Base-by-base conservation (phyloP, 1,139 yeast genomes). In the Kurtzmaniella quercitrusa region DNA sequence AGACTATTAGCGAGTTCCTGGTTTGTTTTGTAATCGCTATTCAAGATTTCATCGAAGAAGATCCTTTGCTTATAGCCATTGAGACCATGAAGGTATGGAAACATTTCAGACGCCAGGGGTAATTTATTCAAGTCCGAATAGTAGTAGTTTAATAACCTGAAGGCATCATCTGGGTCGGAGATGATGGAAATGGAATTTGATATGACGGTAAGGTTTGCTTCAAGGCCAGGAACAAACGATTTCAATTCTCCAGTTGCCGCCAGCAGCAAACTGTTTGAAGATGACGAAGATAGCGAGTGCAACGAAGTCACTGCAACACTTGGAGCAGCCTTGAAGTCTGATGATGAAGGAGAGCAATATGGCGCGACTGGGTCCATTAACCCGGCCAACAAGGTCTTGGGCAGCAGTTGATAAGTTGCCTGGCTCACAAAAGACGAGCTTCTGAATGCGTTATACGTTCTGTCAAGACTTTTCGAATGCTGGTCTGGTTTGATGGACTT, bases 61-160 rank as follows among this genome's bases (percentile, higher is more conserved):
- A 58, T 57, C 27, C 69, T 56, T 48, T 67, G 73, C 40, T 55
- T 53, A 10, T 53, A 40, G 39, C 55, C 58, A 44, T 55, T 52
- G 37, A 68, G 51, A 0, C 73, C 74, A 53, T 69, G 74, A 38
- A 69, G 56, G 45, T 64, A 69, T 1, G 75, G 75, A 44, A 70
- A 69, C 49, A 66, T 48, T 18, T 52, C 51, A 5, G 46, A 44
- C 3, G 52, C 34, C 10, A 48, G 46, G 10, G 59, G 59, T 19
- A 61, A 49, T 12, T 48, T 44, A 41, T 56, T 57, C 9, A 50
- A 51, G 10, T 34, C 41, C 21, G 55, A 50, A 47, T 68, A 66
- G 45, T 65, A 62, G 50, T 55, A 61, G 21, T 60, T 51, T 18
- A 68, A 56, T 23, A 70, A 52, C 8, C 51, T 51, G 21, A 47